Percentiles rank a stretch among this genome's conserved stretches.
These are phyloP conservation scores for Leishmania mexicana DNA, from an alignment of 208 protist species.

Conservation along the genomic window DNA sequence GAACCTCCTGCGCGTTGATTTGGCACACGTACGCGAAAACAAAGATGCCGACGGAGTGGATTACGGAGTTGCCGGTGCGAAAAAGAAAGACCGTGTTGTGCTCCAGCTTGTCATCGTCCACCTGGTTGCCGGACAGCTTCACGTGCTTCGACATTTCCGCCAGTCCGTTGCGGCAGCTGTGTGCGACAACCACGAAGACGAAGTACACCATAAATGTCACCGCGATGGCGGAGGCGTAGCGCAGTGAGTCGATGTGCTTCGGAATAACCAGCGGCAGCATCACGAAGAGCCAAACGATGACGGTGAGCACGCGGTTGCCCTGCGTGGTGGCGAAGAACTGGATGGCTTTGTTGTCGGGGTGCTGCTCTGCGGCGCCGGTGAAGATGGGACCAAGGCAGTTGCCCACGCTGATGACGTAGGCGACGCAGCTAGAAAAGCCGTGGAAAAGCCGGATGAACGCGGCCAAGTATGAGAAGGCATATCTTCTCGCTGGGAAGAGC, in stretches of 20 bases:
- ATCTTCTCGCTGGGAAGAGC: slow-evolving; percentile 35
- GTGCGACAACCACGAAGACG: slow-evolving; percentile 44
- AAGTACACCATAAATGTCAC: slow-evolving; percentile 58
- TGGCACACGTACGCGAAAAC: slow-evolving; percentile 74
- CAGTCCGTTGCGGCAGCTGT: slow-evolving; percentile 36
- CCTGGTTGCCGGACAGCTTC: slow-evolving; percentile 16
- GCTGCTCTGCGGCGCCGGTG: slow-evolving; percentile 1
- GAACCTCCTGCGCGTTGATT: slow-evolving; percentile 51
- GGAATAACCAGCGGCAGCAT: slow-evolving; percentile 74
- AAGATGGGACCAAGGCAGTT: slow-evolving; percentile 41
- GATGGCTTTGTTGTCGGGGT: slow-evolving; percentile 27
- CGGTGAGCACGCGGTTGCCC: slow-evolving; percentile 35
- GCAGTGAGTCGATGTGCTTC: slow-evolving; percentile 67
- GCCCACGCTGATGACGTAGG: slow-evolving; percentile 41
- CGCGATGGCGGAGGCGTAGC: slow-evolving; percentile 55
- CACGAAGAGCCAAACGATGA: slow-evolving; percentile 40
- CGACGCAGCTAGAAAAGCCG: slow-evolving; percentile 24
- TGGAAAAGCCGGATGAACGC: slow-evolving; percentile 43
- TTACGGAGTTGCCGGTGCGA: slow-evolving; percentile 36
- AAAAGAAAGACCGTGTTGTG: slow-evolving; percentile 43
- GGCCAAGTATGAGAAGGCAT: slow-evolving; percentile 42
- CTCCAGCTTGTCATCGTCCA: slow-evolving; percentile 9
- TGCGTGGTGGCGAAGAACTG: slow-evolving; percentile 26
- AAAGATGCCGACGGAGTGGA: slow-evolving; percentile 43
- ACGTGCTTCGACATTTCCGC: slow-evolving; percentile 20